These are phyloP conservation scores for Cucurbitaria berberidis DNA, from an alignment of 2,329 filamentous ascomycete genomes.

Conservation along the genomic window DNA sequence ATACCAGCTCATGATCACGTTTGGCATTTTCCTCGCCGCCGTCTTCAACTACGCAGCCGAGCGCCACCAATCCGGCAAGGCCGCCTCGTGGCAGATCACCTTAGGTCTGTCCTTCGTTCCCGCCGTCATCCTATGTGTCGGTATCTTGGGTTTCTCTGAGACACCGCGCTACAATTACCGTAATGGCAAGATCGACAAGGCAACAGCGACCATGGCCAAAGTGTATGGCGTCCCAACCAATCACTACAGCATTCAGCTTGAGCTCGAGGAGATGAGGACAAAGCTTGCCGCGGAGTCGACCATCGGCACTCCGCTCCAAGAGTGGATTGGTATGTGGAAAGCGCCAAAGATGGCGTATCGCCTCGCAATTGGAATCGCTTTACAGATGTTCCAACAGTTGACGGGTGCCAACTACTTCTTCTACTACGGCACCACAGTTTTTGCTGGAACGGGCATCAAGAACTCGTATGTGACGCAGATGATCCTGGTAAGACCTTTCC, in stretches of 20 bases:
- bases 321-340: slow-evolving; percentile 64
- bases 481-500: slow-evolving; percentile 47
- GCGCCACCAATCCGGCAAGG: slow-evolving; percentile 47
- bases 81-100: slow-evolving; percentile 68
- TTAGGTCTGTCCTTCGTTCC: slow-evolving; percentile 63
- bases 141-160: slow-evolving; percentile 61
- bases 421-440: slow-evolving; percentile 56
- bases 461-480: slow-evolving; percentile 55
- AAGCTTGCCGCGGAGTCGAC: slow-evolving; percentile 59
- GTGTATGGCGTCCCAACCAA: slow-evolving; percentile 62
- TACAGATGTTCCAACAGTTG: slow-evolving; percentile 71
- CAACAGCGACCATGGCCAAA: slow-evolving; percentile 57
- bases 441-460: slow-evolving; percentile 47
- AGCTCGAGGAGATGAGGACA: slow-evolving; percentile 61
- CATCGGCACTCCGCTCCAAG: slow-evolving; percentile 53
- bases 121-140: slow-evolving; percentile 58
- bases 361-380: slow-evolving; percentile 64
- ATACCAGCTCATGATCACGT: slow-evolving; percentile 72
- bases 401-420: slow-evolving; percentile 64
- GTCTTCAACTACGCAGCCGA: slow-evolving; percentile 66
- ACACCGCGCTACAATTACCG: slow-evolving; percentile 64
- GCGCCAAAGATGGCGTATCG: slow-evolving; percentile 70
- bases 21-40: slow-evolving; percentile 64
- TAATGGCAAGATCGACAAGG: slow-evolving; percentile 57
- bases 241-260: slow-evolving; percentile 58